phyloP scores from a whole-genome alignment of 2,329 filamentous ascomycete species.

The Mycosphaerella sp. region DNA sequence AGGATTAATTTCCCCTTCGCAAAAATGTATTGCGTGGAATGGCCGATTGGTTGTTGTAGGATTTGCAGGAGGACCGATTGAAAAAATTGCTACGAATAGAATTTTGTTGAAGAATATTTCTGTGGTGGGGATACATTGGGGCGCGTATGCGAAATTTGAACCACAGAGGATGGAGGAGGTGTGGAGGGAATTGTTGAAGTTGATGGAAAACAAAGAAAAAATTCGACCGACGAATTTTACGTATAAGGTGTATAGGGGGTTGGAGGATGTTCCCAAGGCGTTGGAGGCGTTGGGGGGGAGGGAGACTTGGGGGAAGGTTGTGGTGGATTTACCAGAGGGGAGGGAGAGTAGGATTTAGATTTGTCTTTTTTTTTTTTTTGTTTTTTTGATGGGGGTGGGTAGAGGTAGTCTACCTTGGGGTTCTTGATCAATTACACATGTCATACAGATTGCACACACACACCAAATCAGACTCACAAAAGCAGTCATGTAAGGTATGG shows the following conservation, averaged over 20 bases:
- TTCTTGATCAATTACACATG: too few species aligned
- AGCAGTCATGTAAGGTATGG: too few species aligned
- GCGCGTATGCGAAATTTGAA: slow-evolving; percentile 70
- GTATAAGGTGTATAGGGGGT: slow-evolving; percentile 72
- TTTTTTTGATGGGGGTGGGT: too few species aligned
- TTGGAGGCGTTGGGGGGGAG: slow-evolving; percentile 69
- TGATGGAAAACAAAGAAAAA: slow-evolving; percentile 66
- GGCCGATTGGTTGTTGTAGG: slow-evolving; percentile 81
- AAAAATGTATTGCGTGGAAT: slow-evolving; percentile 93
- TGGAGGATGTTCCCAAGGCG: slow-evolving; percentile 72
- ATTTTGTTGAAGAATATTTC: slow-evolving; percentile 90
- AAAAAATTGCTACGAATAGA: slow-evolving; percentile 88
- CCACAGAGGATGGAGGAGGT: slow-evolving; percentile 62
- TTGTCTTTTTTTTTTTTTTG: not conserved
- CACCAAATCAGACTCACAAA: too few species aligned
- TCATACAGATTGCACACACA: too few species aligned
- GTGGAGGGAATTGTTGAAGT: slow-evolving; percentile 73
- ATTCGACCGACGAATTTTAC: slow-evolving; percentile 76
- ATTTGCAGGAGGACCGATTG: slow-evolving; percentile 78
- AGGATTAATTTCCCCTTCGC: slow-evolving; percentile 76
- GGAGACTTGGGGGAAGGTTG: slow-evolving; percentile 93
- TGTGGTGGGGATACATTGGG: slow-evolving; percentile 88
- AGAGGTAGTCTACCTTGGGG: too few species aligned
- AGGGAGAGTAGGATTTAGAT: slow-evolving; percentile 40
- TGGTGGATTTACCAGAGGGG: slow-evolving; percentile 73